A percentile compares a stretch with the other conserved stretches of the same genome.
phyloP scores from a whole-genome alignment of 2,329 filamentous ascomycete species.

The Aspergillus japonicus region DNA sequence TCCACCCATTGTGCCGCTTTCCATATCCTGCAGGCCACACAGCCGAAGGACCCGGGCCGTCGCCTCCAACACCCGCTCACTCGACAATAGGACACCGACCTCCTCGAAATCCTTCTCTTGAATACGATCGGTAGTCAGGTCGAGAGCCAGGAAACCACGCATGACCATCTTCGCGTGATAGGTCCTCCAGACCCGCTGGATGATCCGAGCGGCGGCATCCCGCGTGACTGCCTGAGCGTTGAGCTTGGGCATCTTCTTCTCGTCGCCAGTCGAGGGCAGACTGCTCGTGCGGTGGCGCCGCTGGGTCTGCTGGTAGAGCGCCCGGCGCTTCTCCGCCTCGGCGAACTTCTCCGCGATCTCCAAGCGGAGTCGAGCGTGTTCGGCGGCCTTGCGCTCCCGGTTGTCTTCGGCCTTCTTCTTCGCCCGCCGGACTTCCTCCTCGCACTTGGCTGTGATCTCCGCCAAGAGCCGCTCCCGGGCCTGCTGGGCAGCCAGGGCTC shows the following conservation, averaged over 20 bases:
- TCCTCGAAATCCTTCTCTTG: slow-evolving; percentile 58
- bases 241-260: slow-evolving; percentile 40
- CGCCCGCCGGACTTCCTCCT: slow-evolving; percentile 63
- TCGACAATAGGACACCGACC: slow-evolving; percentile 56
- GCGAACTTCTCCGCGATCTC: slow-evolving; percentile 66
- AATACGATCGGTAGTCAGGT: slow-evolving; percentile 54
- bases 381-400: slow-evolving; percentile 62
- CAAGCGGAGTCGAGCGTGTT: slow-evolving; percentile 57
- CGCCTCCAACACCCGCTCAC: slow-evolving; percentile 52
- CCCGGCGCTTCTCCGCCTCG: slow-evolving; percentile 60
- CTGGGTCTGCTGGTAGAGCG: slow-evolving; percentile 47
- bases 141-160: slow-evolving; percentile 50
- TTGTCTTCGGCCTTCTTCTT: slow-evolving; percentile 68
- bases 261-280: slow-evolving; percentile 43
- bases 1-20: slow-evolving; percentile 48
- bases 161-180: slow-evolving; percentile 51
- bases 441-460: slow-evolving; percentile 64
- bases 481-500: slow-evolving; percentile 61
- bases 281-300: slow-evolving; percentile 55
- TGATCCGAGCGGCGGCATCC: slow-evolving; percentile 55
- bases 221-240: slow-evolving; percentile 45
- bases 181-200: slow-evolving; percentile 59
- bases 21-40: slow-evolving; percentile 54
- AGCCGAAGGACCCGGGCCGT: slow-evolving; percentile 58
- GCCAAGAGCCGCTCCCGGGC: slow-evolving; percentile 63